Base-by-base conservation (phyloP, 1,284 basidiomycete species). In the Phellopilus nigrolimitatus region DNA sequence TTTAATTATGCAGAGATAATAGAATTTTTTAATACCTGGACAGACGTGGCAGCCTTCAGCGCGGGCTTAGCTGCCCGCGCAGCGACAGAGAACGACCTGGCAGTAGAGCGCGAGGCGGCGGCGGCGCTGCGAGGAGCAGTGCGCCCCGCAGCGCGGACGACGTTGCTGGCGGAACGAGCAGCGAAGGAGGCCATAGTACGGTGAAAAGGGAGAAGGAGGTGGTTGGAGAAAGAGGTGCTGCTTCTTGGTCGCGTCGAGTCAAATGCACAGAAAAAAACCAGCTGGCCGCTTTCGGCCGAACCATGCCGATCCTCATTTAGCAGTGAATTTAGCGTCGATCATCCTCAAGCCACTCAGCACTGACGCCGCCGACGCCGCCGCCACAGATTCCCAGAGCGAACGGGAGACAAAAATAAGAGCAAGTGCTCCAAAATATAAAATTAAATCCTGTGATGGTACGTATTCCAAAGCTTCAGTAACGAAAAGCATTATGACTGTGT, bases 11-110 rank as follows among this genome's bases (percentile, higher is more conserved):
- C 33, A 44, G 46, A 36, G 34, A 25, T 40, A 19, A 54, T 28
- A 9, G 39, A 38, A 52, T 53, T 39, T 30, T 47, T 36, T 2
- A 36, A 31, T 43, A 83, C 82, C 69, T 75, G 70, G 56, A 70
- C 62, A 41, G 70, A 58, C 22, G 73, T 49, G 54, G 56, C 48
- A 60, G 66, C 64, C 59, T 71, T 71, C 36, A 71, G 61, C 27
- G 65, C 64, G 27, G 71, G 63, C 9, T 73, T 66, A 54, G 66
- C 71, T 49, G 71, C 71, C 51, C 79, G 77, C 43, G 85, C 76
- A 51, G 91, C 75, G 56, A 88, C 69, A 40, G 90, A 89, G 71
- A 86, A 90, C 38, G 83, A 80, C n/a, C 81, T 86, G 48, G 70
- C 67, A 62, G 78, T 73, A 24, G 73, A 65, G 47, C 70, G 66